Percentiles rank a stretch among this genome's conserved stretches.
Conservation (phyloP, 2,329 filamentous ascomycete species). For the Xylariaceae sp. region DNA sequence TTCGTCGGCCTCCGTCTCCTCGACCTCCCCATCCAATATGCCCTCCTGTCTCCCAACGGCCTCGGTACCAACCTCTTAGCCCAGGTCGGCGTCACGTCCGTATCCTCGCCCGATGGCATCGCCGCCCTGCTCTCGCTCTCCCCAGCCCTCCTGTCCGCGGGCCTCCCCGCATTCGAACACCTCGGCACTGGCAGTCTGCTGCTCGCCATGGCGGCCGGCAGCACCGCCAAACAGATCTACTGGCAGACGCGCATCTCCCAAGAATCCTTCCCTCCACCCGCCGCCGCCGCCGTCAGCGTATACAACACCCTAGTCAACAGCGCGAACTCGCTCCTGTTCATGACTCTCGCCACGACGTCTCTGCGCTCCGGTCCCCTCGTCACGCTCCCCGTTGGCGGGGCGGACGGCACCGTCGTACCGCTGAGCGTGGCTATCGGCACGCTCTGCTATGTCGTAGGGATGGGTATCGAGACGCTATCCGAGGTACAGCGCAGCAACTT, state of each 20-base stretch:
- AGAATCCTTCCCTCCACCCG: constrained; percentile 43
- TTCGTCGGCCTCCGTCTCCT: constrained; percentile 36
- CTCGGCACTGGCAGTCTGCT: constrained; percentile 44
- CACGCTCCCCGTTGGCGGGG: constrained; percentile 23
- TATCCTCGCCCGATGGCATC: constrained; percentile 35
- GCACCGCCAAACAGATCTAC: constrained; percentile 51
- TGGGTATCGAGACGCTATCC: constrained; percentile 48
- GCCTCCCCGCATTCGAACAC: constrained; percentile 29
- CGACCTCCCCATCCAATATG: constrained; percentile 22
- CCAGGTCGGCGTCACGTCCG: constrained; percentile 37
- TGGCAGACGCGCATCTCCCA: constrained; percentile 43
- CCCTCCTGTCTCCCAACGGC: constrained; percentile 26
- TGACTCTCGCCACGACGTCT: constrained; percentile 42
- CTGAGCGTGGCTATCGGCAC: constrained; percentile 42
- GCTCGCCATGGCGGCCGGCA: constrained; percentile 48
- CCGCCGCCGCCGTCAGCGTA: constrained; percentile 38
- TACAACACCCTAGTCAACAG: constrained; percentile 55
- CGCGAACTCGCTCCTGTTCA: constrained; percentile 50
- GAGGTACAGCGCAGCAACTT: constrained; percentile 51
- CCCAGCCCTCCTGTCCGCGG: constrained; percentile 8
- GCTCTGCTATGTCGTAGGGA: constrained; percentile 45
- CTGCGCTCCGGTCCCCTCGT: constrained; percentile 21
- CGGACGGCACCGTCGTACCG: constrained; percentile 18
- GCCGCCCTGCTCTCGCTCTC: background rate
- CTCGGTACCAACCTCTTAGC: constrained; percentile 43